phyloP scores from a whole-genome alignment of 73 alveolate species.

The Effrenium voratum region DNA sequence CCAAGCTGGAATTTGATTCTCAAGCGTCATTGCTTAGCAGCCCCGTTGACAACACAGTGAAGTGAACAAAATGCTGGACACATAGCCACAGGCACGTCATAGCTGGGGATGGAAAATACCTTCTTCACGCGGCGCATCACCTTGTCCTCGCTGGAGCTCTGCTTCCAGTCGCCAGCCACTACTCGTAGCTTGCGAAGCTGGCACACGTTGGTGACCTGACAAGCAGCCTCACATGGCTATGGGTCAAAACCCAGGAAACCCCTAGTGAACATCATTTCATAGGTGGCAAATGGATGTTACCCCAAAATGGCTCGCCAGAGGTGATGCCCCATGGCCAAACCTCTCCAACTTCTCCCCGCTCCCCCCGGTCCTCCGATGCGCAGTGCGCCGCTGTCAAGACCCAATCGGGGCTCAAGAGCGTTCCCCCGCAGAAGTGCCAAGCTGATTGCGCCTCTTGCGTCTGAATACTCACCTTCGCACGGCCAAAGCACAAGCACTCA shows the following conservation, averaged over 20 bases:
- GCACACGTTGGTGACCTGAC: background rate
- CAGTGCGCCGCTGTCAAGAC: constrained; percentile 90
- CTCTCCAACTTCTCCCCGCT: background rate
- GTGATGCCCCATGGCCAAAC: too few relatives aligned
- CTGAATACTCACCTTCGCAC: constrained; percentile 72
- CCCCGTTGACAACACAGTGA: too few relatives aligned
- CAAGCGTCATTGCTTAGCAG: too few relatives aligned
- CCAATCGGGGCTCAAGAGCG: constrained; percentile 35
- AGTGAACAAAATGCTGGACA: too few relatives aligned
- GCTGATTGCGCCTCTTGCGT: background rate
- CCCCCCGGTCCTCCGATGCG: constrained; percentile 17
- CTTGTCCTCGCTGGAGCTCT: background rate
- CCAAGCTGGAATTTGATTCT: too few relatives aligned
- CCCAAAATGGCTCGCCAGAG: background rate
- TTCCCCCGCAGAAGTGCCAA: constrained; percentile 75
- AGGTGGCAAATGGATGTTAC: background rate
- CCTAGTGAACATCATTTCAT: too few relatives aligned
- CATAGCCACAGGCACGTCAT: constrained; percentile 15
- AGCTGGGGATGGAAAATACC: constrained; percentile 22
- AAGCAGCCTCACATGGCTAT: too few relatives aligned
- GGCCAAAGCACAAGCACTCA: too few relatives aligned
- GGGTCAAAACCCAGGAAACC: too few relatives aligned
- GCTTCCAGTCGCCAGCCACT: constrained; percentile 65
- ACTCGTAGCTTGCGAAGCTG: constrained; percentile 21
- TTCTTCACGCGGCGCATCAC: constrained; percentile 41